Conservation (phyloP, 2,329 filamentous ascomycete genomes). For the Drechslerella coelobrocha region DNA sequence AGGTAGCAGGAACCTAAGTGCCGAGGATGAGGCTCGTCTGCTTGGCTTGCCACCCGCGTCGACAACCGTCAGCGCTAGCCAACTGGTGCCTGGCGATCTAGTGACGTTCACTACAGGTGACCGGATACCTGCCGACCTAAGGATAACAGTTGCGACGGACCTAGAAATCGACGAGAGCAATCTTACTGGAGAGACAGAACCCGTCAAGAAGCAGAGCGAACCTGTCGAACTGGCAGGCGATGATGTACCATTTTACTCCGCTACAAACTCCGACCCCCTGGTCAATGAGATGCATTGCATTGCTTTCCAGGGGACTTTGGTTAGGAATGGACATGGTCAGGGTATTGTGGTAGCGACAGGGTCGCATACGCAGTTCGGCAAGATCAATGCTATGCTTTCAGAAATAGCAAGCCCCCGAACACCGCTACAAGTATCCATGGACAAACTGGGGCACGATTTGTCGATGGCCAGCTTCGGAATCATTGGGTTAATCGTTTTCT, state of each 20-base stretch:
- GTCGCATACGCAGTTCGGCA: slow-evolving; percentile 90
- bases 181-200: slow-evolving; percentile 93
- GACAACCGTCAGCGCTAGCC: slow-evolving; percentile 81
- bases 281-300: slow-evolving; percentile 84
- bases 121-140: slow-evolving; percentile 92
- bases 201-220: slow-evolving; percentile 72
- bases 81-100: slow-evolving; percentile 89
- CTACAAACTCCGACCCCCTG: slow-evolving; percentile 70
- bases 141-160: slow-evolving; percentile 88
- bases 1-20: slow-evolving; percentile 52
- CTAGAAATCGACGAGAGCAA: slow-evolving; percentile 96
- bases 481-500: slow-evolving; percentile 88
- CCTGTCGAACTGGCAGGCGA: slow-evolving; percentile 64
- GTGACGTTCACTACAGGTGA: slow-evolving; percentile 95
- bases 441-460: slow-evolving; percentile 91
- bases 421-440: slow-evolving; percentile 94
- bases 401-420: slow-evolving; percentile 95
- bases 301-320: slow-evolving; percentile 96
- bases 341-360: slow-evolving; percentile 98
- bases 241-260: slow-evolving; percentile 55
- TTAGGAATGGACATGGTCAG: slow-evolving; percentile 92
- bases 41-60: slow-evolving; percentile 64
- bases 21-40: slow-evolving; percentile 52
- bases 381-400: slow-evolving; percentile 90
- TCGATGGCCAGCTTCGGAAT: slow-evolving; percentile 97